A percentile compares a stretch with the other conserved stretches of the same genome.
These are phyloP conservation scores for Reticulascus tulasneorum DNA, from an alignment of 2,329 filamentous ascomycete species.

Conservation along the genomic window DNA sequence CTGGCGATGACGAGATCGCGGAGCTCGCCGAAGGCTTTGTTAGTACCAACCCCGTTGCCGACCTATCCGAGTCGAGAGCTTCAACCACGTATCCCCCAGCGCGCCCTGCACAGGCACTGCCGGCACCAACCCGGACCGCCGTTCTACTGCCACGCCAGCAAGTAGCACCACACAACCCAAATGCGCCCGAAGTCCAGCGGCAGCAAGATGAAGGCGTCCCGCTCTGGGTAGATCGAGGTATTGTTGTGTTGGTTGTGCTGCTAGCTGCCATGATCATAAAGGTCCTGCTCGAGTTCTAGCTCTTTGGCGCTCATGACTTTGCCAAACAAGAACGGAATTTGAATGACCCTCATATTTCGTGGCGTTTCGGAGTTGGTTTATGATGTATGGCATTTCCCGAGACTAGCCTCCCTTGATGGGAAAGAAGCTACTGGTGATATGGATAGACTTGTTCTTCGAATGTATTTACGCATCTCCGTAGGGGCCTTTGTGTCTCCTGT, in stretches of 20 bases:
- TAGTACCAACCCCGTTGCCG: slow-evolving; percentile 35
- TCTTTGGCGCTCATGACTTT: slow-evolving; percentile 2
- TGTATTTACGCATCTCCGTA: too few species aligned
- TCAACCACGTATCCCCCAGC: background rate
- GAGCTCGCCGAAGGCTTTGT: slow-evolving; percentile 57
- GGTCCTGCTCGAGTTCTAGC: slow-evolving; percentile 34
- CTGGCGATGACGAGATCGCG: too few species aligned
- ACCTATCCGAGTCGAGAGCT: slow-evolving; percentile 14
- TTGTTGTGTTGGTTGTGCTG: slow-evolving; percentile 66
- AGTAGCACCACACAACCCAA: slow-evolving; percentile 2
- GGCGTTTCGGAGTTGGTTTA: too few species aligned
- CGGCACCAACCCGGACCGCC: background rate
- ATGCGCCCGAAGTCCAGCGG: slow-evolving; percentile 19
- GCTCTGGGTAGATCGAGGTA: slow-evolving; percentile 77
- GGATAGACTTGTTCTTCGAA: too few species aligned
- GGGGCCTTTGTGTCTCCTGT: too few species aligned
- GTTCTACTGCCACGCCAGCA: slow-evolving; percentile 19
- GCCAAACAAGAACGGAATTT: too few species aligned
- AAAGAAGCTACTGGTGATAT: too few species aligned
- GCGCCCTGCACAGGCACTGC: too few species aligned
- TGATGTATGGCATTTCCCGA: too few species aligned
- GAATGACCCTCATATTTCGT: too few species aligned
- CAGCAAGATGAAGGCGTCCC: slow-evolving; percentile 48
- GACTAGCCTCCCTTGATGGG: too few species aligned
- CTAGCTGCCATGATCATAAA: slow-evolving; percentile 67